Base-by-base conservation (phyloP, 306 rosid species). In the Quercus cerris region DNA sequence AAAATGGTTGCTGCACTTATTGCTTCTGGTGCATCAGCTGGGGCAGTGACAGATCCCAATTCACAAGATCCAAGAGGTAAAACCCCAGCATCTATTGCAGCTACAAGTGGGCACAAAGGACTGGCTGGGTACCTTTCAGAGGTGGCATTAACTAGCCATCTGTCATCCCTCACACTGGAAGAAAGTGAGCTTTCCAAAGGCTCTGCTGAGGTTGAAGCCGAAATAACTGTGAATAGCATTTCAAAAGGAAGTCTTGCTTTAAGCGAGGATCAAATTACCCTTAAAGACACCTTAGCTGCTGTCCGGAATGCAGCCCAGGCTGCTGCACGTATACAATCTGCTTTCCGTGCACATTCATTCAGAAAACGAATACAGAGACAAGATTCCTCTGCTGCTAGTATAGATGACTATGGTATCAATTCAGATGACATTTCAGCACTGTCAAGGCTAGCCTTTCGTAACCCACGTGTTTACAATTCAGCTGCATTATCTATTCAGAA, bases 81-180 rank as follows among this genome's bases (percentile, higher is more conserved):
- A 90, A 96, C 96, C 46, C 91, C 98, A 8, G 99, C 98, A 12
- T 77, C 93, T 74, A 81, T 96, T 77, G 99, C 99, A 54, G 90
- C 89, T 78, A 71, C 69, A 77, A 64, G 69, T 79, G 94, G 97
- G 71, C 97, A 93, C 73, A 89, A 89, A 82, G 99, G 99, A 79
- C 89, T 96, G 80, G 99, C 99, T 17, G 99, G 99, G 81, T 96
- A 96, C 89, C 97, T 96, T 74, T 85, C 99, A 33, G 99, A 93
- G 85, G 80, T 87, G 62, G 91, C 88, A 79, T 85, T 96, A 59
- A 93, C 93, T 63, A 91, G 94, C 78, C 99, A 96, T 83, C 89
- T 93, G 66, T 84, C 92, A 73, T 96, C 98, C 77, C 99, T 96
- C 85, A 91, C 92, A 51, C 83, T 93, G 85, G 86, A 84, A 85